Conservation (phyloP, 805 yeast species). For the Grigorovia transvaalensis region DNA sequence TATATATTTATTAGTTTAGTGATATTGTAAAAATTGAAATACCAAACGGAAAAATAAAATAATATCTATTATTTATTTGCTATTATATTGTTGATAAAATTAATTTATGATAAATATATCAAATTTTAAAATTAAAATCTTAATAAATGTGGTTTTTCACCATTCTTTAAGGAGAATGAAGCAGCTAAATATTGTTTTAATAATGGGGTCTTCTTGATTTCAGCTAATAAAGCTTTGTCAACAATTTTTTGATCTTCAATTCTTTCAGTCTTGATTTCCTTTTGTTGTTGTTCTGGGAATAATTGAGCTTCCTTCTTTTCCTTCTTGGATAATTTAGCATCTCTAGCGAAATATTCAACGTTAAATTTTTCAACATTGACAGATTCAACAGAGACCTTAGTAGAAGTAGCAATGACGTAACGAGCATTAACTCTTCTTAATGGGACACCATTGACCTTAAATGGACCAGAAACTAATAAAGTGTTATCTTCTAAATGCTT, state of each 20-base stretch:
- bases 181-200: conserved; percentile 91
- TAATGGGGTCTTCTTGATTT: conserved; percentile 92
- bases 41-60: no score
- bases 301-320: conserved; percentile 83
- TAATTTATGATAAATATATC: not conserved
- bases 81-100: not conserved
- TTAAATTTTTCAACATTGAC: conserved; percentile 83
- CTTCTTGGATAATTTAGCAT: conserved; percentile 61
- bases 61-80: no score
- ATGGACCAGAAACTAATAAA: conserved; percentile 92
- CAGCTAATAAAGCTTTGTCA: conserved; percentile 81
- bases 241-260: conserved; percentile 90
- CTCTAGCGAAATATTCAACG: conserved; percentile 92
- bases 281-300: conserved; percentile 67
- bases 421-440: conserved; percentile 97
- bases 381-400: conserved; percentile 66
- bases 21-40: not conserved
- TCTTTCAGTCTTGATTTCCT: conserved; percentile 86
- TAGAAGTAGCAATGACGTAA: conserved; percentile 96
- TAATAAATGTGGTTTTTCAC: conserved; percentile 96
- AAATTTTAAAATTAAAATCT: conserved; percentile 59
- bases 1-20: not conserved
- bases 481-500: conserved; percentile 96
- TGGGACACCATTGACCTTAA: conserved; percentile 99
- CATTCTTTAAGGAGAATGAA: conserved; percentile 90